These are phyloP conservation scores for Fusarium dlaminii DNA, from an alignment of 2,329 filamentous ascomycete species.

Conservation along the genomic window DNA sequence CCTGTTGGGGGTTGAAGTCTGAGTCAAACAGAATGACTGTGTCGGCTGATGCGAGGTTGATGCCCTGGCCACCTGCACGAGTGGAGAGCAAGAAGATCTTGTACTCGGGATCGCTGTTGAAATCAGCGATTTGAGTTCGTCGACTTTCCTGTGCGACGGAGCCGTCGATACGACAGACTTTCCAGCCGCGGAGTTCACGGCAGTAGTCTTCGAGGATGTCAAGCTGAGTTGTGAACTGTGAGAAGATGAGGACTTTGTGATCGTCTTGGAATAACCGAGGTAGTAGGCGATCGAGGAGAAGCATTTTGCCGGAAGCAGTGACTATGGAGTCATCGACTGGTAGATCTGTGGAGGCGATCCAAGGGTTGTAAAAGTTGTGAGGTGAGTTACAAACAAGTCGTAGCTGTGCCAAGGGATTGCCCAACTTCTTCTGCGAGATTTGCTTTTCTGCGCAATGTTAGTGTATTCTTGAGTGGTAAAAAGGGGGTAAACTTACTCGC, in stretches of 20 bases:
- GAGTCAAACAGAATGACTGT: slow-evolving; percentile 91
- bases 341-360: slow-evolving; percentile 67
- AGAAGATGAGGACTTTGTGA: slow-evolving; percentile 96
- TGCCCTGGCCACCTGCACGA: slow-evolving; percentile 91
- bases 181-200: slow-evolving; percentile 77
- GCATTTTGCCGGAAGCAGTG: slow-evolving; percentile 93
- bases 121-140: slow-evolving; percentile 75
- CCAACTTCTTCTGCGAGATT: slow-evolving; percentile 89
- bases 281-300: slow-evolving; percentile 87
- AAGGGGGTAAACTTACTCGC: slow-evolving; percentile 68
- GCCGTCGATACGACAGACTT: slow-evolving; percentile 90
- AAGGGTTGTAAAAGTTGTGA: slow-evolving; percentile 97
- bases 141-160: slow-evolving; percentile 79
- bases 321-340: slow-evolving; percentile 82
- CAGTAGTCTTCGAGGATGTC: slow-evolving; percentile 93
- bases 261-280: slow-evolving; percentile 75
- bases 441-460: slow-evolving; percentile 70
- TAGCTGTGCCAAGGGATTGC: slow-evolving; percentile 92
- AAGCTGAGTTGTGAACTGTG: slow-evolving; percentile 93
- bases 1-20: slow-evolving; percentile 96
- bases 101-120: slow-evolving; percentile 72
- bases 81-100: slow-evolving; percentile 90
- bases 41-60: slow-evolving; percentile 91
- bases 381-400: slow-evolving; percentile 92
- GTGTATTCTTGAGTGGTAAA: slow-evolving; percentile 9